phyloP scores from a whole-genome alignment of 2,329 filamentous ascomycete genomes.

The Sporothrix brunneoviolacea region DNA sequence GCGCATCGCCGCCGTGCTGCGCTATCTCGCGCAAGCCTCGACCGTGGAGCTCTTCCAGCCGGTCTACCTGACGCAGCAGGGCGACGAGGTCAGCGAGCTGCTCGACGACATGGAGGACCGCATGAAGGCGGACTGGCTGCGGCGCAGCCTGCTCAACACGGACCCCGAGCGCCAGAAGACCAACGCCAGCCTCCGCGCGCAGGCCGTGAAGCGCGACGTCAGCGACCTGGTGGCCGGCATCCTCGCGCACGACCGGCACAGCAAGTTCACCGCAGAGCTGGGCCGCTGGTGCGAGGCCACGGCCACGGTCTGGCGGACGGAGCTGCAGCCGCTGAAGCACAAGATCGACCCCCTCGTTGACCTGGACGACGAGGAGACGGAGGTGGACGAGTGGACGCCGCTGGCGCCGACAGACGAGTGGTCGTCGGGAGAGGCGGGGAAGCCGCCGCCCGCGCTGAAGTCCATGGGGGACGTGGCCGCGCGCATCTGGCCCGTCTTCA shows the following conservation, averaged over 20 bases:
- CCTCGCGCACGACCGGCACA: neutral
- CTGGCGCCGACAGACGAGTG: neutral
- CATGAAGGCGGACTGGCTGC: neutral
- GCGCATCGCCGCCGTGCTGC: slow-evolving; percentile 5
- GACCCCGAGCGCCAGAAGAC: neutral
- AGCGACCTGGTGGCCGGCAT: neutral
- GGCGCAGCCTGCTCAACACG: neutral
- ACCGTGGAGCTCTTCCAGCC: slow-evolving; percentile 5
- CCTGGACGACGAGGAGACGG: neutral
- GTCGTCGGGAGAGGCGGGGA: neutral
- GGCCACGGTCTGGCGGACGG: neutral
- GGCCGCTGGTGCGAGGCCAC: neutral
- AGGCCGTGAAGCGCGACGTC: neutral
- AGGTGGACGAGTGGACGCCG: neutral
- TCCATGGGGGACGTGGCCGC: neutral
- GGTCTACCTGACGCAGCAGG: neutral
- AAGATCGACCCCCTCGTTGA: neutral
- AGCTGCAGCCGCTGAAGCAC: neutral
- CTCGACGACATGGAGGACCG: neutral
- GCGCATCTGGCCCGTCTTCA: slow-evolving; percentile 9
- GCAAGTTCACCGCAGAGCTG: neutral
- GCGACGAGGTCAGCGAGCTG: neutral
- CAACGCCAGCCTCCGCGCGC: neutral
- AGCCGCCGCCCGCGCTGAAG: neutral
- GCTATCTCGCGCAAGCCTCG: neutral